Evolutionary conservation across 345 rosid genomes (phyloP).

Genomic region (Gossypium stocksii): DNA sequence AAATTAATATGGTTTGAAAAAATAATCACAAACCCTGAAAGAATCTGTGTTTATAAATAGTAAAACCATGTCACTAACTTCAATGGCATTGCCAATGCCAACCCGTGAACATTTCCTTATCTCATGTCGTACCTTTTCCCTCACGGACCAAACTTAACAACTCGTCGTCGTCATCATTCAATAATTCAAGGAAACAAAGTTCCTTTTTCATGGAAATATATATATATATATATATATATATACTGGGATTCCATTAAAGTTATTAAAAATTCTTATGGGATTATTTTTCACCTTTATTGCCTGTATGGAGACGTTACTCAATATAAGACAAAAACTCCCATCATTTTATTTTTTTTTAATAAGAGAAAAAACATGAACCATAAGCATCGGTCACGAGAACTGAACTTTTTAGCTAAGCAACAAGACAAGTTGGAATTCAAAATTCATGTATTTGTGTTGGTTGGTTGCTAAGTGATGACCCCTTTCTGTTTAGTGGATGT

Average conservation of each 20-base stretch:
- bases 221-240: too few relatives aligned
- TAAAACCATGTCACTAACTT: background rate
- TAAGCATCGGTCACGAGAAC: background rate
- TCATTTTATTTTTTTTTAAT: background rate
- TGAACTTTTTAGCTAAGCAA: background rate
- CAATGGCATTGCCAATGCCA: background rate
- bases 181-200: background rate
- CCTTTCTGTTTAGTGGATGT: background rate
- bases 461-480: background rate
- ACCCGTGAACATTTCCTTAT: constrained; percentile 13
- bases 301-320: background rate
- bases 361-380: background rate
- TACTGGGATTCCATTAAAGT: background rate
- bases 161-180: background rate
- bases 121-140: background rate
- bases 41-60: too few relatives aligned
- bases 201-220: too few relatives aligned
- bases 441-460: background rate
- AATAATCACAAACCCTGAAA: too few relatives aligned
- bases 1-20: too few relatives aligned
- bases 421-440: background rate
- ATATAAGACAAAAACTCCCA: background rate
- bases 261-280: background rate
- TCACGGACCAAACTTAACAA: background rate
- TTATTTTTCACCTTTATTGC: background rate